Evolutionary conservation across 805 yeast species (phyloP).

Genomic region (Candida maris): DNA sequence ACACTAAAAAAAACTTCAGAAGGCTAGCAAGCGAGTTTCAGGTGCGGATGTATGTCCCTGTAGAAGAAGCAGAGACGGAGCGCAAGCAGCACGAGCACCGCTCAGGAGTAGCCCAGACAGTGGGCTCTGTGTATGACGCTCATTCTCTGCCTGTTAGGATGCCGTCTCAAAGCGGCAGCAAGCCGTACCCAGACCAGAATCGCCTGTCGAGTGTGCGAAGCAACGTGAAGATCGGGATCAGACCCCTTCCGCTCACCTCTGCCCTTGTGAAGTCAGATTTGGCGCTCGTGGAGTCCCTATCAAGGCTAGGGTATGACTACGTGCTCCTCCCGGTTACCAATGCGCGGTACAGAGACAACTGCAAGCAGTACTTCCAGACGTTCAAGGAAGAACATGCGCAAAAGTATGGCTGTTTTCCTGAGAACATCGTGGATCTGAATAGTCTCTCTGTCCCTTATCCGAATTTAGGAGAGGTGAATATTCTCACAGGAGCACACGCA

Average conservation of each 20-base stretch:
- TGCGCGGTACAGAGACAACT: constrained; percentile 41
- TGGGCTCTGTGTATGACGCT: no score
- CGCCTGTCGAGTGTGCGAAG: constrained; percentile 3
- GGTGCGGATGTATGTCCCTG: no score
- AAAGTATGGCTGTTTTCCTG: constrained; percentile 6
- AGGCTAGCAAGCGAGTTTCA: no score
- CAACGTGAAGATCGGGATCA: constrained; percentile 38
- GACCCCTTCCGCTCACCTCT: constrained; percentile 37
- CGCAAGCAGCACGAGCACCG: no score
- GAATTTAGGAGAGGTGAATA: constrained; percentile 37
- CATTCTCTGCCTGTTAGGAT: no score
- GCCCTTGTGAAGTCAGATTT: constrained; percentile 30
- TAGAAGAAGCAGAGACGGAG: no score
- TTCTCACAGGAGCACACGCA: constrained; percentile 41
- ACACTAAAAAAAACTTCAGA: no score
- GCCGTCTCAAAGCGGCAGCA: constrained; percentile 2
- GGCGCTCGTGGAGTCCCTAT: constrained; percentile 24
- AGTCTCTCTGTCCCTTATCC: constrained; percentile 39
- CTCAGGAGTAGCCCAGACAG: no score
- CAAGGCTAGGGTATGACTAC: constrained; percentile 44
- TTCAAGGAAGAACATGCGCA: constrained; percentile 21
- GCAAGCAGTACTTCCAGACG: constrained; percentile 35
- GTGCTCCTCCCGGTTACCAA: constrained; percentile 56
- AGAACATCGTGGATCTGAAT: constrained; percentile 11
- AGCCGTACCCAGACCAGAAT: constrained; percentile 2